These are phyloP conservation scores for Dothideomycetes sp. DNA, from an alignment of 2,329 filamentous ascomycete species.

Conservation along the genomic window DNA sequence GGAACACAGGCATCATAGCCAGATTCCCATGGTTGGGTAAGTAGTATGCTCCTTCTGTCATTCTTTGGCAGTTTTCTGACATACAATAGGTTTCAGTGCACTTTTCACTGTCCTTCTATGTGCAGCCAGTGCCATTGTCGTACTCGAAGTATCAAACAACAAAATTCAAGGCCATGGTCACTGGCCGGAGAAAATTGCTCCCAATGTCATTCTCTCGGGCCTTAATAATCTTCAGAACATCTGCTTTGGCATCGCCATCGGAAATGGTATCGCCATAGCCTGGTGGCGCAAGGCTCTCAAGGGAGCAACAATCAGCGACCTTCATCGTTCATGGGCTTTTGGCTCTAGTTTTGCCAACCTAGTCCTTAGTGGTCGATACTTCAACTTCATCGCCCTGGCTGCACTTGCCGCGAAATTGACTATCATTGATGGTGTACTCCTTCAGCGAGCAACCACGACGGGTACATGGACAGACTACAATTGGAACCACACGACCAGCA, in stretches of 20 bases:
- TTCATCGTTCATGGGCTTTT: conserved; percentile 15
- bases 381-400: conserved; percentile 17
- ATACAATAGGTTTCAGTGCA: conserved; percentile 12
- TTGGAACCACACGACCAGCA: not conserved
- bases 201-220: conserved; percentile 13
- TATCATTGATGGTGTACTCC: conserved; percentile 15
- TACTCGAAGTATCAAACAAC: conserved; percentile 9
- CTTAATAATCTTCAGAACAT: conserved; percentile 14
- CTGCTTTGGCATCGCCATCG: conserved; percentile 14
- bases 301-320: conserved; percentile 14
- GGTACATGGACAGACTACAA: conserved; percentile 7
- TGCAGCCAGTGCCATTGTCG: conserved; percentile 10
- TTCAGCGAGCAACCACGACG: conserved; percentile 14
- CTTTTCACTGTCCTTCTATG: conserved; percentile 12
- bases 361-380: conserved; percentile 13
- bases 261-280: conserved; percentile 16
- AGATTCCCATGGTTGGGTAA: conserved; percentile 14
- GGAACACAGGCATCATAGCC: not conserved
- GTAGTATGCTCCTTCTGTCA: too few relatives aligned
- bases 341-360: conserved; percentile 13
- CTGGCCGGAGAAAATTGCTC: conserved; percentile 13
- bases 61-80: too few relatives aligned
- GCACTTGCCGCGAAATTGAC: conserved; percentile 16
- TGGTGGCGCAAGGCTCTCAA: conserved; percentile 17
- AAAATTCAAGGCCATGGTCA: conserved; percentile 6